Conservation (phyloP, 805 yeast genomes). For the Suhomyces canberraensis region DNA sequence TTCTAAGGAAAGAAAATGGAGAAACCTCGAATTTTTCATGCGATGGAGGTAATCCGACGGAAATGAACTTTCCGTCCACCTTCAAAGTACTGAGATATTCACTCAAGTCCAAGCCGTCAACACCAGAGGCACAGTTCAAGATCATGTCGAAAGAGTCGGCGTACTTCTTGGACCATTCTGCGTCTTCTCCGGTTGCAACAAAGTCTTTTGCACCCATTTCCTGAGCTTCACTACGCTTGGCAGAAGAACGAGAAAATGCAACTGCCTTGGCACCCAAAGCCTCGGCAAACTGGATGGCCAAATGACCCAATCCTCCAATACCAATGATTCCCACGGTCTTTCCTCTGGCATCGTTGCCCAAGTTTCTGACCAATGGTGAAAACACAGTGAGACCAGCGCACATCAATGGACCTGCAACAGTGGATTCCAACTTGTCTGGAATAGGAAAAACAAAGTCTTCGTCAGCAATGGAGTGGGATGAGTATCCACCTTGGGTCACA, state of each 20-base stretch:
- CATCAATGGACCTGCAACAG: slow-evolving; percentile 65
- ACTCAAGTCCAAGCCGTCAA: slow-evolving; percentile 47
- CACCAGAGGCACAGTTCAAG: slow-evolving; percentile 51
- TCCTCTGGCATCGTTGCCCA: slow-evolving; percentile 38
- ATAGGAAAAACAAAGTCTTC: slow-evolving; percentile 62
- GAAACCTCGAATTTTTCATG: slow-evolving; percentile 43
- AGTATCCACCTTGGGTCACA: slow-evolving; percentile 68
- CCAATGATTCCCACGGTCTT: slow-evolving; percentile 53
- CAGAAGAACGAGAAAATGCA: slow-evolving; percentile 50
- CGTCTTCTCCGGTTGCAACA: slow-evolving; percentile 51
- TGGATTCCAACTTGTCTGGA: slow-evolving; percentile 47
- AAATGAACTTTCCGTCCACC: slow-evolving; percentile 55
- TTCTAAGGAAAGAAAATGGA: slow-evolving; percentile 50
- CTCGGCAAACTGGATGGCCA: slow-evolving; percentile 54
- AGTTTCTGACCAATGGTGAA: slow-evolving; percentile 56
- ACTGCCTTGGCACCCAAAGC: slow-evolving; percentile 60
- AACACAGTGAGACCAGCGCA: slow-evolving; percentile 77
- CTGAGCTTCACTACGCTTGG: slow-evolving; percentile 48
- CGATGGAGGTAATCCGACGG: slow-evolving; percentile 62
- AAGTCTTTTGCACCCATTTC: slow-evolving; percentile 52
- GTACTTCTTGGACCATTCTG: slow-evolving; percentile 37
- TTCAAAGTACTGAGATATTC: slow-evolving; percentile 48
- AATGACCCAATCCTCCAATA: slow-evolving; percentile 57
- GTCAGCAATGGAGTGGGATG: slow-evolving; percentile 62
- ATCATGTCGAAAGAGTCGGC: slow-evolving; percentile 46